Conservation (phyloP, 352 stramenopile genomes). For the Peronospora tabacina region DNA sequence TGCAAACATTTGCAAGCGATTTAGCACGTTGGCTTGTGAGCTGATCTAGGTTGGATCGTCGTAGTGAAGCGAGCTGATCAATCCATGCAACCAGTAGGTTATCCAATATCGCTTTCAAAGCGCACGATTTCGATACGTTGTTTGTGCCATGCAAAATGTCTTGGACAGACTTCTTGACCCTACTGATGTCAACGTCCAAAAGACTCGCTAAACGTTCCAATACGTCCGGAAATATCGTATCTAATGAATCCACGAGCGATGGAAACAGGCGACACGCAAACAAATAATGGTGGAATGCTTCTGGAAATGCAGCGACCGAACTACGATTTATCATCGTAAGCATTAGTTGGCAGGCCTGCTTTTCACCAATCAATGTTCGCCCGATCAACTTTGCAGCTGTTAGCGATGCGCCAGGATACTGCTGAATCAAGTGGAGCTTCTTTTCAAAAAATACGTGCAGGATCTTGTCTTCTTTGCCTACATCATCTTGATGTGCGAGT, state of each 20-base stretch:
- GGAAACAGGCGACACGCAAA: slow-evolving; percentile 22
- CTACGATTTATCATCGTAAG: slow-evolving; percentile 23
- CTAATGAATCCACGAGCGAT: slow-evolving; percentile 22
- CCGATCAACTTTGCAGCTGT: slow-evolving; percentile 25
- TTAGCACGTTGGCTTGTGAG: background rate
- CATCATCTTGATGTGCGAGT: slow-evolving; percentile 14
- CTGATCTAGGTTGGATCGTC: background rate
- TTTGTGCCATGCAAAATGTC: slow-evolving; percentile 26
- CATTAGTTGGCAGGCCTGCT: slow-evolving; percentile 26
- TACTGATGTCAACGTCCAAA: slow-evolving; percentile 19
- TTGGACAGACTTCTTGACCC: slow-evolving; percentile 22
- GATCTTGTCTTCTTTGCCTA: slow-evolving; percentile 5
- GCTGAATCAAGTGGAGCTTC: slow-evolving; percentile 16
- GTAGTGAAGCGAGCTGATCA: slow-evolving; percentile 22
- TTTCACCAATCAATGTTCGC: background rate
- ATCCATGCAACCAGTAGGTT: slow-evolving; percentile 36
- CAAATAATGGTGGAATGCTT: slow-evolving; percentile 35
- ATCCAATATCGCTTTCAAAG: slow-evolving; percentile 30
- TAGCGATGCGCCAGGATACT: slow-evolving; percentile 23
- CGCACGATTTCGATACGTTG: slow-evolving; percentile 26
- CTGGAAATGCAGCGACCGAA: slow-evolving; percentile 15
- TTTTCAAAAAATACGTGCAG: slow-evolving; percentile 25
- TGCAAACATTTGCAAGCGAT: slow-evolving; percentile 25
- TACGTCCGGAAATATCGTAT: slow-evolving; percentile 26
- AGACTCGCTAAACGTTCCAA: slow-evolving; percentile 26